These are phyloP conservation scores for Taiozyma onychis DNA, from an alignment of 1,139 yeast genomes.

Conservation along the genomic window DNA sequence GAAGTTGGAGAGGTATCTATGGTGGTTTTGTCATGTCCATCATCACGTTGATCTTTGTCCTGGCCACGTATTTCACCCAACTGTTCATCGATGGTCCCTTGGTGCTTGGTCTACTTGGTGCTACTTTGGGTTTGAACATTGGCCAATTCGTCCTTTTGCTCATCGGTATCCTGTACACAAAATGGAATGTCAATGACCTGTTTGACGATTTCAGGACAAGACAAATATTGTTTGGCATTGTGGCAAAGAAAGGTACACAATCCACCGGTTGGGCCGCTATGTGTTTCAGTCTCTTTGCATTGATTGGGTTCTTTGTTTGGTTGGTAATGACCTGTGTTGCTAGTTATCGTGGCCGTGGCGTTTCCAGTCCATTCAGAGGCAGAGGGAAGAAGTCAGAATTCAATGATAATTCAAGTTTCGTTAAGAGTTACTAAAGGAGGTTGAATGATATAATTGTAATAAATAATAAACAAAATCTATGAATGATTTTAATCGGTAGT, in stretches of 20 bases:
- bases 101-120: neutral
- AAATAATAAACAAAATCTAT: too few species aligned
- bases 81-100: neutral
- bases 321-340: neutral
- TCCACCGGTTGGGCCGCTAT: neutral
- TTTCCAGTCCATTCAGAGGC: neutral
- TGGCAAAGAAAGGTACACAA: neutral
- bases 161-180: neutral
- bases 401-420: neutral
- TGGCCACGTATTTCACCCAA: neutral
- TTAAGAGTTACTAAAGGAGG: neutral
- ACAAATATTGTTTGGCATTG: neutral
- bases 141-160: neutral
- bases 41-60: neutral
- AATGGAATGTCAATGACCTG: neutral
- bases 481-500: too few species aligned
- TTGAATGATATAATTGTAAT: slow-evolving; percentile 15
- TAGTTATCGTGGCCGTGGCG: neutral
- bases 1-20: neutral
- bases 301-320: neutral
- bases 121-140: neutral
- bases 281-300: neutral
- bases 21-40: neutral
- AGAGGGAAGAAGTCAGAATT: neutral
- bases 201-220: neutral